Conservation (phyloP, 169 alveolate species). For the Cryptosporidium parvum region DNA sequence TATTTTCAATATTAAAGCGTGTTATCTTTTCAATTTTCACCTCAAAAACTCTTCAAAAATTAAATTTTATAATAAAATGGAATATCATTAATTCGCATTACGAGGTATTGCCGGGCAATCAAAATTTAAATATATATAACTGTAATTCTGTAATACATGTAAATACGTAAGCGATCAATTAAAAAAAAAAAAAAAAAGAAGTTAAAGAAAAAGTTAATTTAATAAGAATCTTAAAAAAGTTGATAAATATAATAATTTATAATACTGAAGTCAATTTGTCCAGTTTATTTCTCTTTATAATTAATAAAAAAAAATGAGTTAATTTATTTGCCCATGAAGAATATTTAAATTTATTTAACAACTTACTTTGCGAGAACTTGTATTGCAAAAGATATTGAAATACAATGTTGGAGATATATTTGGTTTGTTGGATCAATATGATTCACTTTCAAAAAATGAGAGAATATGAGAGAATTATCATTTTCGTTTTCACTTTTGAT, state of each 20-base stretch:
- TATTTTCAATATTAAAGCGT: background rate
- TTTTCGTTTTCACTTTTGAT: background rate
- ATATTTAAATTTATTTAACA: background rate
- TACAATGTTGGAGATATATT: constrained; percentile 47
- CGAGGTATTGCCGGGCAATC: background rate
- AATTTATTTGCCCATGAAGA: background rate
- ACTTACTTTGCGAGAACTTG: constrained; percentile 63
- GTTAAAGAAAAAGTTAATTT: no score
- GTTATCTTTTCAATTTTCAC: background rate
- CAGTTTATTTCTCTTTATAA: constrained; percentile 10
- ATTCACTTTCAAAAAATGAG: constrained; percentile 64
- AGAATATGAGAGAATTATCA: constrained; percentile 22
- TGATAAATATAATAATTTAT: background rate
- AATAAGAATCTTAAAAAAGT: background rate
- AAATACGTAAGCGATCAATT: no score
- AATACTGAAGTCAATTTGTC: background rate
- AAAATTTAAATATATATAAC: background rate
- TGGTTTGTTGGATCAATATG: constrained; percentile 20
- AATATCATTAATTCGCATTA: background rate
- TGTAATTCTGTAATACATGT: background rate
- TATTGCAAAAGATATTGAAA: constrained; percentile 45
- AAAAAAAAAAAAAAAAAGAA: no score
- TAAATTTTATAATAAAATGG: background rate
- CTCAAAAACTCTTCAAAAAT: background rate
- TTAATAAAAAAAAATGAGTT: background rate